Evolutionary conservation across 139 green algal genomes (phyloP), one percentile per base, ranked within the genome.

Genomic region (Chlamydomonas applanata): DNA sequence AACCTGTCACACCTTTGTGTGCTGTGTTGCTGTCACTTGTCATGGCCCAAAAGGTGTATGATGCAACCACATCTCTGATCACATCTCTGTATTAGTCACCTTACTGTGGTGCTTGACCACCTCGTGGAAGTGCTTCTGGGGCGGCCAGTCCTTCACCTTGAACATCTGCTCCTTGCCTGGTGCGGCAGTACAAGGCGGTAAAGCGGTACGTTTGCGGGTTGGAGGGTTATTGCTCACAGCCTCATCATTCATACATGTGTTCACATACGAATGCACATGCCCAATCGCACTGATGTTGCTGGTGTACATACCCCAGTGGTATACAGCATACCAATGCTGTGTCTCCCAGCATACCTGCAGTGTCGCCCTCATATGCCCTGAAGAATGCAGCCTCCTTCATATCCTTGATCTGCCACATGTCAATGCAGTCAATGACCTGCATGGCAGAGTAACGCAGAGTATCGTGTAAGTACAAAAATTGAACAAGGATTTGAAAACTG

Each of bases 101-200:
- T 89, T 62, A 36, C 83, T 78, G 71, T 93, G 88, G 1, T 82
- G 49, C 16, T 60, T 73, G 73, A 93, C 76, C 16, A 82, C 54
- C 2, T 78, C 22, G 0, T 22, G 60, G 74, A 92, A 94, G 49
- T 72, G 57, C 2, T 56, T 79, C 1, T 80, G 45, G 0, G 91
- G 87, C 0, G 92, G 92, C 81, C 86, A 97, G 85, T 97, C 92
- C 86, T 96, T 97, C 32, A 97, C 86, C 84, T 97, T 97, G 57
- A 93, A 72, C 86, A 97, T 92, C 20, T 61, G 4, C 35, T 71
- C 36, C n/a, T 27, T 17, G 16, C 61, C 72, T n/a, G 49, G 16
- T 13, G 53, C 4, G 30, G 7, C 69, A 49, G 20, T 13, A 30
- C 2, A 33, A 63, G n/a, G n/a, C n/a, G n/a, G n/a, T n/a, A n/a